These are phyloP conservation scores for Pulveroboletus sp. DNA, from an alignment of 768 basidiomycete genomes.

Conservation along the genomic window DNA sequence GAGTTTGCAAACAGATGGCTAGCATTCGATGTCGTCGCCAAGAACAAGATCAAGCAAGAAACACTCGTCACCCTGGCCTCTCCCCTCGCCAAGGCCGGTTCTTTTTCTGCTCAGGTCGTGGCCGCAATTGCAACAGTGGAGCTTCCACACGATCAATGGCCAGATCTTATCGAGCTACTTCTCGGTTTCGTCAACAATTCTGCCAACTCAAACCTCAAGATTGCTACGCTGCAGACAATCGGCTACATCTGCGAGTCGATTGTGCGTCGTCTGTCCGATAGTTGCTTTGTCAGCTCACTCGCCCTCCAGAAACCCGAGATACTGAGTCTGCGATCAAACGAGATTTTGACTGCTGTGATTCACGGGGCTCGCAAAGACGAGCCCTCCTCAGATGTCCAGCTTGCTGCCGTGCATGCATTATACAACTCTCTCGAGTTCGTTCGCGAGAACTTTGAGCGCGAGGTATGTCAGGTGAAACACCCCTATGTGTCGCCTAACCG, in stretches of 20 bases:
- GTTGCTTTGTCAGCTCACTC: conserved; percentile 5
- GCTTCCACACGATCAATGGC: conserved; percentile 85
- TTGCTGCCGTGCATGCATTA: conserved; percentile 88
- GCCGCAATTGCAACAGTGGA: conserved; percentile 94
- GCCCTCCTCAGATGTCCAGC: conserved; percentile 83
- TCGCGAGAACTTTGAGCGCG: conserved; percentile 95
- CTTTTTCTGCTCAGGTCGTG: conserved; percentile 90
- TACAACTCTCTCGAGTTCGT: conserved; percentile 97
- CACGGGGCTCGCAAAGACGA: conserved; percentile 98
- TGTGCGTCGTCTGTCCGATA: conserved; percentile 51
- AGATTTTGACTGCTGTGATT: conserved; percentile 97
- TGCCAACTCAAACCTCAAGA: conserved; percentile 67
- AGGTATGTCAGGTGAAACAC: conserved; percentile 52
- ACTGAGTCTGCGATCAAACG: conserved; percentile 84
- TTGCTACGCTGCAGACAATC: conserved; percentile 91
- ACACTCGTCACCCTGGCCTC: conserved; percentile 82
- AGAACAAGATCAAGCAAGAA: conserved; percentile 84
- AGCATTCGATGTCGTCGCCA: conserved; percentile 61
- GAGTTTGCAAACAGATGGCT: conserved; percentile 84
- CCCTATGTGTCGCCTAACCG: conserved; percentile 2
- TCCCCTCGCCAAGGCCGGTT: conserved; percentile 65
- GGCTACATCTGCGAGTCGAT: conserved; percentile 97
- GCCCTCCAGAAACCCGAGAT: conserved; percentile 83
- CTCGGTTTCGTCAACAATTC: conserved; percentile 83
- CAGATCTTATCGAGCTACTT: conserved; percentile 83